Conservation (phyloP, 2,329 filamentous ascomycete genomes). For the Fusarium nurragi region DNA sequence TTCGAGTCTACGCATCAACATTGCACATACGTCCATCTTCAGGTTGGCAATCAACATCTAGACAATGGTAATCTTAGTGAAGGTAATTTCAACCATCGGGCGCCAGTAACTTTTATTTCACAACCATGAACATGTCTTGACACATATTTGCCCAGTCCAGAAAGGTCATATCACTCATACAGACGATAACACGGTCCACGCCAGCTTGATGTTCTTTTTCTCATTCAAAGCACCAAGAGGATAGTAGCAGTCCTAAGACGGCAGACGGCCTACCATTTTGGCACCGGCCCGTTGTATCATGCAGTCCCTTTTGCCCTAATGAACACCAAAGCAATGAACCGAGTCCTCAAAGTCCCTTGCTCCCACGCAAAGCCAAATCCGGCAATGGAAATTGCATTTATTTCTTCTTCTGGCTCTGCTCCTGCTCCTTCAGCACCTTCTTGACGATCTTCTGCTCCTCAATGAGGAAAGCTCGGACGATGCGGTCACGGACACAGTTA, state of each 20-base stretch:
- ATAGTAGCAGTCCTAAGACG: conserved; percentile 55
- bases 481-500: conserved; percentile 97
- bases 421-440: conserved; percentile 99
- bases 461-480: conserved; percentile 98
- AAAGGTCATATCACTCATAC: conserved; percentile 34
- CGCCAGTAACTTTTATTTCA: conserved; percentile 31
- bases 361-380: conserved; percentile 49
- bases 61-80: neutral
- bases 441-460: conserved; percentile 99
- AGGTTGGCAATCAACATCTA: neutral
- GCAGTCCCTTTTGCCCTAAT: conserved; percentile 61
- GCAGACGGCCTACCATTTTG: conserved; percentile 56
- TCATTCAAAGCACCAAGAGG: conserved; percentile 59
- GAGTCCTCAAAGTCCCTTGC: conserved; percentile 50
- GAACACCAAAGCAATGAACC: conserved; percentile 65
- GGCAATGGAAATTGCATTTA: conserved; percentile 59
- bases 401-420: conserved; percentile 75
- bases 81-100: conserved; percentile 20
- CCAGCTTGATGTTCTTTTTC: conserved; percentile 53
- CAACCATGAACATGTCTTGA: conserved; percentile 7
- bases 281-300: conserved; percentile 55
- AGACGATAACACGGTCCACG: conserved; percentile 37
- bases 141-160: conserved; percentile 1
- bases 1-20: neutral
- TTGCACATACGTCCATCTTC: neutral